phyloP scores from a whole-genome alignment of 805 yeast species.

The Metschnikowia amazonensis region DNA sequence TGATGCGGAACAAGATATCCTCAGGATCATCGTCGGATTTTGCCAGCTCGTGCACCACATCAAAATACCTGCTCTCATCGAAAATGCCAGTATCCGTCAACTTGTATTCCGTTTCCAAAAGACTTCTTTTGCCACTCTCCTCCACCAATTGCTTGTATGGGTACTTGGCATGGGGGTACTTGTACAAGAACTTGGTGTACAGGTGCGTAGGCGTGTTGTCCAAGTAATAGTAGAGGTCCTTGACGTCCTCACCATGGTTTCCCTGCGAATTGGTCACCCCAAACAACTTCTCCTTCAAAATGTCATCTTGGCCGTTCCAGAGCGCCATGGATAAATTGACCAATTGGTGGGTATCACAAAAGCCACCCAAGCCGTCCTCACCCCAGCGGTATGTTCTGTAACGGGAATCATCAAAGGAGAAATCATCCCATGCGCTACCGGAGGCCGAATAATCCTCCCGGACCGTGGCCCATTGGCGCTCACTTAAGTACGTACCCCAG shows the following conservation, averaged over 20 bases:
- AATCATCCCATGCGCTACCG: conserved; percentile 89
- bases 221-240: conserved; percentile 76
- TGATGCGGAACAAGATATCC: conserved; percentile 75
- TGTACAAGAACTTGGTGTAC: conserved; percentile 85
- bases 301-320: conserved; percentile 87
- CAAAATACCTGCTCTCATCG: conserved; percentile 75
- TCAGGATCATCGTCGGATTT: conserved; percentile 78
- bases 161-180: conserved; percentile 82
- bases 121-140: conserved; percentile 61
- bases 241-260: conserved; percentile 94
- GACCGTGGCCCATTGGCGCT: conserved; percentile 71
- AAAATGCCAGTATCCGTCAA: conserved; percentile 75
- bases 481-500: conserved; percentile 91
- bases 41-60: conserved; percentile 85
- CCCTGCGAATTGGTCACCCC: conserved; percentile 93
- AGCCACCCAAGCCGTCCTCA: conserved; percentile 91
- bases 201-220: conserved; percentile 94
- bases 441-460: conserved; percentile 82
- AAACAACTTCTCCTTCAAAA: conserved; percentile 79
- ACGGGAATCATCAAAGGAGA: conserved; percentile 80
- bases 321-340: conserved; percentile 76
- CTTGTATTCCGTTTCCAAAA: conserved; percentile 74
- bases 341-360: conserved; percentile 76
- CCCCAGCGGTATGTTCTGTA: conserved; percentile 91
- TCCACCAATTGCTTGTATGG: conserved; percentile 75